Base-by-base conservation (phyloP, 495 filamentous ascomycete genomes). In the Haplographium delicatum region DNA sequence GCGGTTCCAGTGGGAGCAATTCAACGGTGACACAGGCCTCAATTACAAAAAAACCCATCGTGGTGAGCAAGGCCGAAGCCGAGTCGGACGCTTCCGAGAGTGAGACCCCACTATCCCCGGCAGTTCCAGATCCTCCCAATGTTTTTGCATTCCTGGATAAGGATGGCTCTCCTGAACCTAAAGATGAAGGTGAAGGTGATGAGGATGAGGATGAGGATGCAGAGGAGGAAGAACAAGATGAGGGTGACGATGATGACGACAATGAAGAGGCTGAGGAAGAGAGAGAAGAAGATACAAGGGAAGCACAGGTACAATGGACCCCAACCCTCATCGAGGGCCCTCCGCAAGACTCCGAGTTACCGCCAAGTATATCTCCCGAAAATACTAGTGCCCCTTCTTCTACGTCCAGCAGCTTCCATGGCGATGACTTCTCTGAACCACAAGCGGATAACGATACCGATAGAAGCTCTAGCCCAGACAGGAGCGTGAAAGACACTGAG, bases 391-490 rank as follows among this genome's bases (percentile, higher is more conserved):
- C 58, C 44, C 48, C 53, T 13, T 67, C 70, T 4, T 65, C 70
- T 3, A 46, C 61, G 5, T 62, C 66, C 2, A 72, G 62, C 44
- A 63, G 56, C 51, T 65, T 64, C 26, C 62, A 60, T 43, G 53
- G 51, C 18, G 53, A 54, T 54, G 66, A 66, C 27, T 61, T 66
- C 44, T 51, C 50, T 16, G 64, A 65, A 7, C 55, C 50, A 16
- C 27, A 56, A 28, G 52, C 53, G 18, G 62, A 72, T 34, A 61
- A 62, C 34, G 67, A 78, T 50, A 70, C 72, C 1, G 69, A 68
- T 55, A 65, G 68, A 43, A 71, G 62, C 30, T 77, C 73, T 0
- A 70, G 71, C 37, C 72, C 71, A 0, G 70, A 72, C 22, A 58
- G 54, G 35, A 65, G 66, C 53, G 40, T 58, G 18, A 60, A 64